Conservation (phyloP, 1,284 basidiomycete genomes). For the Fomes fomentarius region DNA sequence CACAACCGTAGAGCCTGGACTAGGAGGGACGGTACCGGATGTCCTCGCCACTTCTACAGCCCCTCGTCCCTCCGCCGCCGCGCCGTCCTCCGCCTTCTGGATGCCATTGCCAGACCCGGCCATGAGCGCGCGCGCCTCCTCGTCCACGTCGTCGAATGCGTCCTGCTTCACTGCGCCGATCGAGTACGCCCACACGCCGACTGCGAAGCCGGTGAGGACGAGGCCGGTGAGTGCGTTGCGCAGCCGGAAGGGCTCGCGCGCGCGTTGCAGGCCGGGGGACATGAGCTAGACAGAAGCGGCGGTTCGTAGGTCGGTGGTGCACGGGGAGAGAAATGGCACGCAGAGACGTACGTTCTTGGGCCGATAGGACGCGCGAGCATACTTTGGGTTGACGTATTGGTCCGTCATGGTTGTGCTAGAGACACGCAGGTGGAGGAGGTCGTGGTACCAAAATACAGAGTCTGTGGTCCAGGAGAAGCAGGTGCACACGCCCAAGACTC, state of each 20-base stretch:
- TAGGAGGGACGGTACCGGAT: not conserved
- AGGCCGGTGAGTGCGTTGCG: constrained; percentile 83
- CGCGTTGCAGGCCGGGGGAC: constrained; percentile 86
- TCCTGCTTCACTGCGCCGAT: constrained; percentile 94
- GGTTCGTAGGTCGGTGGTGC: not conserved
- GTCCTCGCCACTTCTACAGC: constrained; percentile 14
- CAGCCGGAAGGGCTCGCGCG: constrained; percentile 81
- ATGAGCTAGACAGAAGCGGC: constrained; percentile 55
- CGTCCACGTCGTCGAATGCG: constrained; percentile 84
- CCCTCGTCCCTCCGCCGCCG: constrained; percentile 20
- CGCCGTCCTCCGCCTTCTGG: constrained; percentile 29
- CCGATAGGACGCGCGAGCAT: constrained; percentile 41
- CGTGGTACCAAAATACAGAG: not conserved
- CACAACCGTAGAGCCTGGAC: no score
- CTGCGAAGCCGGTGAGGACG: constrained; percentile 73
- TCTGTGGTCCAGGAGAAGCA: not conserved
- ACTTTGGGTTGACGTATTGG: constrained; percentile 40
- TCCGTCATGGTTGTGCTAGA: constrained; percentile 30
- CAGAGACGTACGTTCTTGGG: constrained; percentile 40
- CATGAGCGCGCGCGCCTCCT: constrained; percentile 63
- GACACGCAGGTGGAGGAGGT: not conserved
- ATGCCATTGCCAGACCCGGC: constrained; percentile 42
- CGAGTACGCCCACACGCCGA: constrained; percentile 91
- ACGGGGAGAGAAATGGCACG: not conserved
- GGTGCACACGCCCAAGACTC: not conserved